A percentile compares a stretch with the other conserved stretches of the same genome.
Evolutionary conservation across 192 early-diverging fungal genomes (phyloP).

Genomic region (Entophlyctis luteolus): DNA sequence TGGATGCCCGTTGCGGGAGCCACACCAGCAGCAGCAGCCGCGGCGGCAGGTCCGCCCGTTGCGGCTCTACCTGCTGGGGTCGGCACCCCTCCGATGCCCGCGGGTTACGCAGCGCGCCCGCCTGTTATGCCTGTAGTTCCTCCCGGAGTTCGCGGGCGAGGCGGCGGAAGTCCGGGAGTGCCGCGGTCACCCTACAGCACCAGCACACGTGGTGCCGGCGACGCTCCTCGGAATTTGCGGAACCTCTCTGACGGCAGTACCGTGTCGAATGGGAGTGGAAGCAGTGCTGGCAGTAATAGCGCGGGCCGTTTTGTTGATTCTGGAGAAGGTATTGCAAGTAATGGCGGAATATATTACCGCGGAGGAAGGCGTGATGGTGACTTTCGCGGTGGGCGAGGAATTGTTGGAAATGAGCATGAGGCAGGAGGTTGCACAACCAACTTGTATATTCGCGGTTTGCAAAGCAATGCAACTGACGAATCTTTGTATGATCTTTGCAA

Average conservation of each 20-base stretch:
- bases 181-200: no score
- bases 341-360: not conserved
- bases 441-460: constrained; percentile 74
- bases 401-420: not conserved
- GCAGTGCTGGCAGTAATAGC: not conserved
- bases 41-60: no score
- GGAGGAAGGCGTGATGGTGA: not conserved
- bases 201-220: no score
- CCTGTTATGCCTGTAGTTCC: not conserved
- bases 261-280: constrained; percentile 1
- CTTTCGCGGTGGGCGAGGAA: not conserved
- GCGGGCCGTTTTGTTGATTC: no score
- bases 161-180: no score
- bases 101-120: not conserved
- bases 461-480: constrained; percentile 65
- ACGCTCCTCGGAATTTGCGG: not conserved
- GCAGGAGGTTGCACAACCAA: constrained; percentile 49
- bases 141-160: not conserved
- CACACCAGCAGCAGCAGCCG: no score
- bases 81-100: not conserved
- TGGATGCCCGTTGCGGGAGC: no score
- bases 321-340: no score
- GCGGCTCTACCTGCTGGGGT: no score
- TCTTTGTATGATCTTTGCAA: constrained; percentile 56
- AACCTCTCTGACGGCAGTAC: constrained; percentile 3